Conservation (phyloP, 2,329 filamentous ascomycete species). For the Magnaporthales sp. region DNA sequence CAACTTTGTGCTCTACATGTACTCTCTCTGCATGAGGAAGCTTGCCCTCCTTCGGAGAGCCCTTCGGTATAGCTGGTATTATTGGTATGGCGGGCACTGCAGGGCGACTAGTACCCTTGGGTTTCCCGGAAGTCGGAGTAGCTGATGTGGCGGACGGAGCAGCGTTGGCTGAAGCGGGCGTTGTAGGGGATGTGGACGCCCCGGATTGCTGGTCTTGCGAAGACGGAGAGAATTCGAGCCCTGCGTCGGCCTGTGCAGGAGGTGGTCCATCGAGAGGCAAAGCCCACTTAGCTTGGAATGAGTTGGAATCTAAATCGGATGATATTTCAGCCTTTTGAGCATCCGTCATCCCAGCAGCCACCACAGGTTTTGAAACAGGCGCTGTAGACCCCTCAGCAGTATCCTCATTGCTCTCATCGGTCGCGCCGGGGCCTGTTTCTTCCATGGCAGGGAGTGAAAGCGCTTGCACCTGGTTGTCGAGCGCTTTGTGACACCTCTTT, state of each 20-base stretch:
- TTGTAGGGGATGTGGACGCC: slow-evolving; percentile 24
- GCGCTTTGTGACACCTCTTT: slow-evolving; percentile 30
- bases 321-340: not conserved
- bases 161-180: slow-evolving; percentile 22
- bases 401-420: slow-evolving; percentile 15
- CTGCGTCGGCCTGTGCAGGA: slow-evolving; percentile 4
- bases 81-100: slow-evolving; percentile 33
- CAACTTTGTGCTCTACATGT: slow-evolving; percentile 13
- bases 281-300: not conserved
- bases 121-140: slow-evolving; percentile 15
- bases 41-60: slow-evolving; percentile 21
- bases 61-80: slow-evolving; percentile 37
- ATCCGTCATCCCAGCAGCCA: not conserved
- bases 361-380: not conserved
- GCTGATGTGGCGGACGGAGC: slow-evolving; percentile 14
- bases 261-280: not conserved
- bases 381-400: slow-evolving; percentile 13
- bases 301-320: not conserved
- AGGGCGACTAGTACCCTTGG: slow-evolving; percentile 23
- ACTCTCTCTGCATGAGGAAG: slow-evolving; percentile 12
- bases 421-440: slow-evolving; percentile 20
- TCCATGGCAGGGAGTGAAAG: slow-evolving; percentile 33
- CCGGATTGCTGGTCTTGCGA: slow-evolving; percentile 23
- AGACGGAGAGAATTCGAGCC: slow-evolving; percentile 14
- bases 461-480: slow-evolving; percentile 23